phyloP scores from a whole-genome alignment of 2,329 filamentous ascomycete genomes.

The Scortechinia acanthostroma region DNA sequence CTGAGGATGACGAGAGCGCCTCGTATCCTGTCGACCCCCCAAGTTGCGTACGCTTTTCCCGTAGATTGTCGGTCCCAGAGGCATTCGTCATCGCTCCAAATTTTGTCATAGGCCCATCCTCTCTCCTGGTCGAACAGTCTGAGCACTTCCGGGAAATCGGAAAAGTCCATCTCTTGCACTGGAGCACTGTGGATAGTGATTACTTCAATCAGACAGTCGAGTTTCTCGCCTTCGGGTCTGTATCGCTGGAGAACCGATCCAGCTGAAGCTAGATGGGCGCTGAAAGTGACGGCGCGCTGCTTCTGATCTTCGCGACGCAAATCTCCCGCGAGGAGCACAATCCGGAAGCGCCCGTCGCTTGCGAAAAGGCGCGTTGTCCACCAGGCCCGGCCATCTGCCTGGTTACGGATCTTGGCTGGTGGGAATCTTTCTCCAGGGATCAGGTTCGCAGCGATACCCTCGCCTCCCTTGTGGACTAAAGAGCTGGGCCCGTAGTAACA shows the following conservation, averaged over 20 bases:
- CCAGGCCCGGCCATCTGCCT: not conserved
- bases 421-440: not conserved
- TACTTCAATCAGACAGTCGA: not conserved
- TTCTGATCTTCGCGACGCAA: not conserved
- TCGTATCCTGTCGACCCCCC: not conserved
- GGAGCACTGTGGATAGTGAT: slow-evolving; percentile 1
- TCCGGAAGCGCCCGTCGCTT: not conserved
- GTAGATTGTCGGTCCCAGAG: not conserved
- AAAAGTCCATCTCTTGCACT: not conserved
- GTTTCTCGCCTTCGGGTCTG: not conserved
- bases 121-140: not conserved
- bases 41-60: not conserved
- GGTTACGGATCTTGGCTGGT: not conserved
- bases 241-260: not conserved
- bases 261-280: not conserved
- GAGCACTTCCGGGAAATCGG: slow-evolving; percentile 4
- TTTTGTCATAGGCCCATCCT: slow-evolving; percentile 1
- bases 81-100: slow-evolving; percentile 4
- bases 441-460: not conserved
- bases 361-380: not conserved
- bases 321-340: not conserved
- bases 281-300: not conserved
- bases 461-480: not conserved
- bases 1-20: not conserved
- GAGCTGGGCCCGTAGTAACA: not conserved